Evolutionary conservation across 2,329 filamentous ascomycete species (phyloP), one percentile per base, ranked within the genome.

Genomic region (Thermoascus crustaceus): DNA sequence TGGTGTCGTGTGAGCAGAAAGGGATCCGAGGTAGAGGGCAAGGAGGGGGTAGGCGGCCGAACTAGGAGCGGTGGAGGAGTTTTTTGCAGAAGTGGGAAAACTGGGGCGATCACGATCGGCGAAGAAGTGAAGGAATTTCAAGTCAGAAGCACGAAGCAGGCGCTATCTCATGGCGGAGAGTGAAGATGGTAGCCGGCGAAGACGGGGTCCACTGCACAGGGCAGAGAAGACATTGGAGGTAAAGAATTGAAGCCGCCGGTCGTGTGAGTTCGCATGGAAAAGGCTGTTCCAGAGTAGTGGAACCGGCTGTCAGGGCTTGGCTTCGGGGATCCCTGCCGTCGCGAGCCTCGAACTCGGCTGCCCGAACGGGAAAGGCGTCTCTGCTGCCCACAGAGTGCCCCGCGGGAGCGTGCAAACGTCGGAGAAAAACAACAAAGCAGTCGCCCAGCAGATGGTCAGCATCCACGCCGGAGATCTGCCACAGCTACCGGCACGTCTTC

Each of bases 201-300:
- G 33, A 37, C 37, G 39, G 43, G 34, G 20, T 25, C 19, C 17
- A 31, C 14, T 8, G 21, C 13, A 35, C 14, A 11, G 23, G 22
- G 10, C 13, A 30, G 27, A 32, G 24, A 29, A 34, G 30, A 14
- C 19, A 35, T 25, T 30, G 16, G 38, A 43, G 42, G 45, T 43
- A 43, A 47, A 34, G 45, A 45, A 44, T 31, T 37, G 32, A 40
- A 48, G 38, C 33, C 39, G 27, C 41, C 47, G 51, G 45, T 54
- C 50, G 49, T 56, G 52, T 54, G 53, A 58, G 53, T 48, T 48
- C 49, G 52, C 43, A 55, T 50, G 43, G 46, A 56, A 57, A 57
- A 58, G 49, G 46, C 50, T 56, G 50, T 51, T 45, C 46, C 32
- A 34, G 44, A 42, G 40, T 42, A 55, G 56, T 59, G 57, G 55